Conservation (phyloP, 192 early-diverging fungal species). For the Coemansia javaensis region DNA sequence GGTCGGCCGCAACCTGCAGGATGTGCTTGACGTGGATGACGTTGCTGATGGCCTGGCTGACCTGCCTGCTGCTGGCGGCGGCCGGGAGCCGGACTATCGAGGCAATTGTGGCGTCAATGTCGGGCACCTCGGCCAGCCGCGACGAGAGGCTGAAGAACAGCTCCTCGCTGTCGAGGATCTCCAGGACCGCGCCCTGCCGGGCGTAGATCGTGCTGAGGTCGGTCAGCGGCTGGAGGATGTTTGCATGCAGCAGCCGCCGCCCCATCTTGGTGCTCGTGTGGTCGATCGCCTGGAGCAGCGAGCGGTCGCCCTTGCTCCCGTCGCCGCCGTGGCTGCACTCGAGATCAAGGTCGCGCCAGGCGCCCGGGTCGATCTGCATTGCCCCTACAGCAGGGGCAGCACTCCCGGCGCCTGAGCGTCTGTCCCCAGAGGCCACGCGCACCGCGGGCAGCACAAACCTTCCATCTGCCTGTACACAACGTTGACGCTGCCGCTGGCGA, state of each 20-base stretch:
- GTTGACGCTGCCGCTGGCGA: slow-evolving; percentile 18
- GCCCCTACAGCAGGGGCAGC: slow-evolving; percentile 21
- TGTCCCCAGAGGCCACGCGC: too few species aligned
- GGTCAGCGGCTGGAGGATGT: slow-evolving; percentile 68
- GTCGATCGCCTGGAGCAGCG: slow-evolving; percentile 27
- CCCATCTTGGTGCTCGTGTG: slow-evolving; percentile 37
- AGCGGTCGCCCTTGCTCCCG: slow-evolving; percentile 1
- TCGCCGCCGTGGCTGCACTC: slow-evolving; percentile 3
- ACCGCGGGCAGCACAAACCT: slow-evolving; percentile 2
- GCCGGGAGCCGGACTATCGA: slow-evolving; percentile 47
- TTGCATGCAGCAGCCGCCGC: slow-evolving; percentile 64
- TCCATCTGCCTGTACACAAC: slow-evolving; percentile 37
- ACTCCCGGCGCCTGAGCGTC: too few species aligned
- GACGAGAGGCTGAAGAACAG: slow-evolving; percentile 48
- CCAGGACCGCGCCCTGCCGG: slow-evolving; percentile 29
- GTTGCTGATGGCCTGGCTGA: slow-evolving; percentile 62
- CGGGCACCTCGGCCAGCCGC: slow-evolving; percentile 44
- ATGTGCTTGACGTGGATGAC: slow-evolving; percentile 67
- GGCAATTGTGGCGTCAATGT: slow-evolving; percentile 58
- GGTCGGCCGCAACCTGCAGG: slow-evolving; percentile 43
- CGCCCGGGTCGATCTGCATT: slow-evolving; percentile 47
- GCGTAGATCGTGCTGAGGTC: slow-evolving; percentile 37
- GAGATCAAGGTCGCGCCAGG: slow-evolving; percentile 34
- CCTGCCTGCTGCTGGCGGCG: slow-evolving; percentile 52
- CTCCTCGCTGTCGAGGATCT: slow-evolving; percentile 47